These are phyloP conservation scores for Backusella psychrophila DNA, from an alignment of 192 early-diverging fungal genomes.

Conservation along the genomic window DNA sequence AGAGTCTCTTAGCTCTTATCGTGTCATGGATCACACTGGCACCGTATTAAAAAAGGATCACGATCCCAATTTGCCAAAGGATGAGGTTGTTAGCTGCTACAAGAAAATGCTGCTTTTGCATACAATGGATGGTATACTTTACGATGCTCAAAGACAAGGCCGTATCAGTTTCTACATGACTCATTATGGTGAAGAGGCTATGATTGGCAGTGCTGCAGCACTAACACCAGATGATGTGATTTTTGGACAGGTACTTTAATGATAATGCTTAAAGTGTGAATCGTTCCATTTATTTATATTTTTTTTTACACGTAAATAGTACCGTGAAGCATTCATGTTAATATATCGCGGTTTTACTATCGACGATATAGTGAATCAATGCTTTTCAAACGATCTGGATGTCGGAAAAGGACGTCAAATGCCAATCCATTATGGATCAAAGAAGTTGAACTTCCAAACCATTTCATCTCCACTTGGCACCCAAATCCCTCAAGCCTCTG, in stretches of 20 bases:
- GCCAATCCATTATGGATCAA: slow-evolving; percentile 96
- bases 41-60: slow-evolving; percentile 66
- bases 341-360: slow-evolving; percentile 94
- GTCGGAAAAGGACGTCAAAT: slow-evolving; percentile 96
- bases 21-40: slow-evolving; percentile 90
- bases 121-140: slow-evolving; percentile 91
- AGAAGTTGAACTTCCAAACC: slow-evolving; percentile 87
- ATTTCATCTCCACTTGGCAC: slow-evolving; percentile 96
- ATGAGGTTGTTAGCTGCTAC: slow-evolving; percentile 71
- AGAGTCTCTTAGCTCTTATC: slow-evolving; percentile 84
- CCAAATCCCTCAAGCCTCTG: slow-evolving; percentile 97
- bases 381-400: slow-evolving; percentile 88
- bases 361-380: slow-evolving; percentile 96
- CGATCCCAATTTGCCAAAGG: slow-evolving; percentile 73
- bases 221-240: slow-evolving; percentile 82
- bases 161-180: slow-evolving; percentile 99
- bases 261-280: background rate
- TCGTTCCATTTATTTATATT: background rate
- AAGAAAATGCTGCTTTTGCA: slow-evolving; percentile 88
- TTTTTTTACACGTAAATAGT: slow-evolving; percentile 51
- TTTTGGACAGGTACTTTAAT: slow-evolving; percentile 76
- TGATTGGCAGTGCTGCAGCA: slow-evolving; percentile 89
- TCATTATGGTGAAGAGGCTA: slow-evolving; percentile 96
- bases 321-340: slow-evolving; percentile 93
- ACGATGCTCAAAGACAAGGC: slow-evolving; percentile 98